Conservation (phyloP, 1,284 basidiomycete genomes). For the Serendipita sp. region DNA sequence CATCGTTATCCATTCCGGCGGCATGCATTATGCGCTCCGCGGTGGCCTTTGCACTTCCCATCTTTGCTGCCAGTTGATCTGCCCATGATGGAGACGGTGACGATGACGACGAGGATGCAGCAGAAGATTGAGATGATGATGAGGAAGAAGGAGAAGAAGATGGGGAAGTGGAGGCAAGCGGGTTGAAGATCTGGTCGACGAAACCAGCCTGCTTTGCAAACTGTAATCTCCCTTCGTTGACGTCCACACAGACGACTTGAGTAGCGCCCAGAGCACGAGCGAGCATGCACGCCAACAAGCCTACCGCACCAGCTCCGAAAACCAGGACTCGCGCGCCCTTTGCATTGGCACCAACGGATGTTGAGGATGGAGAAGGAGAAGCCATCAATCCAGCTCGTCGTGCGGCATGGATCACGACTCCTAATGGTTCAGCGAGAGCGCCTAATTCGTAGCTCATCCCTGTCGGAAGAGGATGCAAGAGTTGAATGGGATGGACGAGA, state of each 20-base stretch:
- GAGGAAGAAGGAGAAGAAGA: background rate
- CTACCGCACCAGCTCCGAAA: conserved; percentile 85
- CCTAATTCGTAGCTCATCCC: conserved; percentile 62
- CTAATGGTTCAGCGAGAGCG: conserved; percentile 81
- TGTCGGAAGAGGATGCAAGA: conserved; percentile 76
- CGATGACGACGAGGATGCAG: background rate
- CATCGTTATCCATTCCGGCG: conserved; percentile 38
- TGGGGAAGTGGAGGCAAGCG: background rate
- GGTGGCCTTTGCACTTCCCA: background rate
- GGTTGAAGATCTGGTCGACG: conserved; percentile 39
- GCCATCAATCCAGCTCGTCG: conserved; percentile 44
- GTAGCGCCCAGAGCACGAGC: conserved; percentile 60
- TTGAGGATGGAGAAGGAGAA: background rate
- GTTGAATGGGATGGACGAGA: conserved; percentile 78
- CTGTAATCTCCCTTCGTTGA: conserved; percentile 64
- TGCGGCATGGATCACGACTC: conserved; percentile 75
- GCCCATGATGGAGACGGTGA: background rate
- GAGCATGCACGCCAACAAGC: conserved; percentile 72
- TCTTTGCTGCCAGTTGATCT: background rate
- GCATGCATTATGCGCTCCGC: background rate
- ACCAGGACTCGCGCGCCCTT: conserved; percentile 63
- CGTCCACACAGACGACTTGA: conserved; percentile 68
- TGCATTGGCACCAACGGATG: conserved; percentile 1
- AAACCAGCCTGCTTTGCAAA: conserved; percentile 66
- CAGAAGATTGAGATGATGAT: background rate